Percentiles rank a stretch among this genome's conserved stretches.
Conservation (phyloP, 345 rosid species). For the Aethionema arabicum region DNA sequence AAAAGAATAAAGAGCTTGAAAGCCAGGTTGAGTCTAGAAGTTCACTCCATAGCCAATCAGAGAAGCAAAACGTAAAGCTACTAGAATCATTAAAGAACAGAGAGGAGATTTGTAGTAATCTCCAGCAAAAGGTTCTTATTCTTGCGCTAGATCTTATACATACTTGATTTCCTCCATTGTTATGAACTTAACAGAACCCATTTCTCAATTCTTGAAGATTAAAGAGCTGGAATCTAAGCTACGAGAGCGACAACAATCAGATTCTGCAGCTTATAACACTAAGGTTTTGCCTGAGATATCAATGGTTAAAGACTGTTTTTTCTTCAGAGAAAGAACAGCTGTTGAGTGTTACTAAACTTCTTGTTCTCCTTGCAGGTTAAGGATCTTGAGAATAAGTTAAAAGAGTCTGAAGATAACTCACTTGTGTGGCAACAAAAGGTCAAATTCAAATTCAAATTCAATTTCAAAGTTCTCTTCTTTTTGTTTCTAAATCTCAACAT, state of each 20-base stretch:
- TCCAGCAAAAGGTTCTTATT: constrained; percentile 68
- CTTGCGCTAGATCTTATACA: neutral
- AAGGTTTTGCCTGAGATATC: constrained; percentile 49
- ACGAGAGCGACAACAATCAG: constrained; percentile 59
- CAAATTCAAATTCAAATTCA: neutral
- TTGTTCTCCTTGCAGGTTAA: constrained; percentile 46
- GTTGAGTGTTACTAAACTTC: constrained; percentile 1
- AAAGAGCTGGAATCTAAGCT: constrained; percentile 74
- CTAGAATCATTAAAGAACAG: constrained; percentile 61
- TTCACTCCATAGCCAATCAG: constrained; percentile 51
- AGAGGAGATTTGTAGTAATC: constrained; percentile 64
- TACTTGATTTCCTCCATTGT: neutral
- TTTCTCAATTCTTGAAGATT: constrained; percentile 39
- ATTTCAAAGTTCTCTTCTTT: constrained; percentile 10
- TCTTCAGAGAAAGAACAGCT: neutral
- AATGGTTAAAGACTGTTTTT: neutral
- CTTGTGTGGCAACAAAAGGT: constrained; percentile 61
- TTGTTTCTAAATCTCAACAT: neutral
- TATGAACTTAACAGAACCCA: constrained; percentile 25
- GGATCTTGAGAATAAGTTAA: constrained; percentile 69
- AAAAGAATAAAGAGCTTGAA: constrained; percentile 86
- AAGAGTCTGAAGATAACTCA: constrained; percentile 55
- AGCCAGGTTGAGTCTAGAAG: constrained; percentile 57
- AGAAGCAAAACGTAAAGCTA: constrained; percentile 61
- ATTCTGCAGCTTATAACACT: constrained; percentile 46